Evolutionary conservation across 352 stramenopile species (phyloP).

Genomic region (Globisporangium iwayamae): DNA sequence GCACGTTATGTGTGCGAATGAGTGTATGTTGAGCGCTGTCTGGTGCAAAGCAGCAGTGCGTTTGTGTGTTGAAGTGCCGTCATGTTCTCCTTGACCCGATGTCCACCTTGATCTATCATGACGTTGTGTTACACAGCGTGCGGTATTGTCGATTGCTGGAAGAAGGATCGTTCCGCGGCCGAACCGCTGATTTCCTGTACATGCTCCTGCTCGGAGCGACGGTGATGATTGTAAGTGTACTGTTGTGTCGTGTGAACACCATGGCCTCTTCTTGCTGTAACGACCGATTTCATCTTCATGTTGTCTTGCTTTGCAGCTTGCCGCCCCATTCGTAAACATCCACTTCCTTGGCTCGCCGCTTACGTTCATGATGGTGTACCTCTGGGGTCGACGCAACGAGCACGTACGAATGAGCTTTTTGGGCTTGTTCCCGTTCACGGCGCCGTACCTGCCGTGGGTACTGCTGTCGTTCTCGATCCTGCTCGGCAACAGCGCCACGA

Average conservation of each 20-base stretch:
- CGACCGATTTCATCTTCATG: background rate
- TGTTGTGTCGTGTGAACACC: background rate
- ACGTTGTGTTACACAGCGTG: constrained; percentile 39
- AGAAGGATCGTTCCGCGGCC: constrained; percentile 96
- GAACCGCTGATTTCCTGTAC: constrained; percentile 96
- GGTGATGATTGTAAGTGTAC: constrained; percentile 88
- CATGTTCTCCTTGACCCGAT: constrained; percentile 5
- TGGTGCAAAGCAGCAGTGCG: background rate
- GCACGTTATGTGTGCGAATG: constrained; percentile 5
- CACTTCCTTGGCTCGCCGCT: constrained; percentile 98
- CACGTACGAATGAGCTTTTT: constrained; percentile 98
- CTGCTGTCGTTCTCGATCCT: constrained; percentile 96
- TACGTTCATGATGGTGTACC: constrained; percentile 99
- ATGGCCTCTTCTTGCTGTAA: background rate
- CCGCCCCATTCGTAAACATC: constrained; percentile 95
- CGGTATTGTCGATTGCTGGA: constrained; percentile 97
- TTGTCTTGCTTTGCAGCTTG: constrained; percentile 44
- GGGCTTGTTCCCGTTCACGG: constrained; percentile 97
- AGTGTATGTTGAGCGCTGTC: background rate
- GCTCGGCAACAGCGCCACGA: constrained; percentile 94
- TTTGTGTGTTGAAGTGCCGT: background rate
- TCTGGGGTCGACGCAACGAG: constrained; percentile 95
- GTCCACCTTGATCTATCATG: background rate
- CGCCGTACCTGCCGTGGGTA: constrained; percentile 98
- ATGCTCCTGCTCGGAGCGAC: constrained; percentile 96